Conservation (phyloP, 768 basidiomycete species). For the Epithele typhae region DNA sequence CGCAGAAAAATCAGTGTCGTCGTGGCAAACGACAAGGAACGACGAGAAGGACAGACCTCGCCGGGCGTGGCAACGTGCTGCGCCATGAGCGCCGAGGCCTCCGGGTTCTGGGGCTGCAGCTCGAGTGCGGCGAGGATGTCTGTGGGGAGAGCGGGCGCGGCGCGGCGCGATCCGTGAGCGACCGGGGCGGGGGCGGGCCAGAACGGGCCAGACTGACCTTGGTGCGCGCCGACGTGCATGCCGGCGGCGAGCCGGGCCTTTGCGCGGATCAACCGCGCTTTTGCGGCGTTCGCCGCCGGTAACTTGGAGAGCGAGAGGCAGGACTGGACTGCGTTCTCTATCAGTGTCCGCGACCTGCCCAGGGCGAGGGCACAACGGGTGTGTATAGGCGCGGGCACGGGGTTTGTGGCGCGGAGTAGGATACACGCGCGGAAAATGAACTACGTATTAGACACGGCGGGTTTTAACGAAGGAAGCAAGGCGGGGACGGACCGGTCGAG, state of each 20-base stretch:
- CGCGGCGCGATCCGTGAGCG: conserved; percentile 4
- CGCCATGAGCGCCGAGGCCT: conserved; percentile 58
- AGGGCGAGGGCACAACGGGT: neutral
- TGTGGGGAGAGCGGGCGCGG: too few relatives aligned
- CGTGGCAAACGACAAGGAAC: too few relatives aligned
- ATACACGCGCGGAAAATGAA: conserved; percentile 3
- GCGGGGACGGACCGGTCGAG: conserved; percentile 51
- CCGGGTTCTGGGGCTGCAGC: conserved; percentile 63
- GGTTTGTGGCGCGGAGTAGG: conserved; percentile 2
- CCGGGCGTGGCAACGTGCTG: conserved; percentile 51
- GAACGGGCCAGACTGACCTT: conserved; percentile 41
- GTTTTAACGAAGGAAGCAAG: conserved; percentile 3
- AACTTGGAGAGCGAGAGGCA: conserved; percentile 56
- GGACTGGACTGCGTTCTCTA: conserved; percentile 74
- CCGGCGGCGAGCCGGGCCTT: conserved; percentile 60
- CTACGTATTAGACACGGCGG: neutral
- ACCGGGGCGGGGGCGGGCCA: conserved; percentile 11
- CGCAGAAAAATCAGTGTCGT: conserved; percentile 6
- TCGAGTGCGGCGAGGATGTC: conserved; percentile 63
- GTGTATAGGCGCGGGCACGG: too few relatives aligned
- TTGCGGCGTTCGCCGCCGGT: conserved; percentile 46
- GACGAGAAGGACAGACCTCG: conserved; percentile 38
- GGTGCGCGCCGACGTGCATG: conserved; percentile 55
- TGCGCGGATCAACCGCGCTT: conserved; percentile 64
- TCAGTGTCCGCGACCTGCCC: conserved; percentile 49